Evolutionary conservation across 176 grass and related monocot species (phyloP).

Genomic region (Puya raimondii): DNA sequence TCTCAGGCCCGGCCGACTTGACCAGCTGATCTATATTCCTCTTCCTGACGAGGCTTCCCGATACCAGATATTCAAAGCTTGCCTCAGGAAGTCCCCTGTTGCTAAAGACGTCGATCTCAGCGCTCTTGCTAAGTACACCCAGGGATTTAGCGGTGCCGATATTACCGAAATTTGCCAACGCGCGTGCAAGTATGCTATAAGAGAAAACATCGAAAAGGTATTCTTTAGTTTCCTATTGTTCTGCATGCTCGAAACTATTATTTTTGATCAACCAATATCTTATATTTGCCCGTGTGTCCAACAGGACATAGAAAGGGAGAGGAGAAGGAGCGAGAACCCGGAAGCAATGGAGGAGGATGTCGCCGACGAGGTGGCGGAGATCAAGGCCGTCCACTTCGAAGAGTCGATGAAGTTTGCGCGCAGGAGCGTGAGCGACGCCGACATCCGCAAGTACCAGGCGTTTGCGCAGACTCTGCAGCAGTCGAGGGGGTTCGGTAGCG

Average conservation of each 20-base stretch:
- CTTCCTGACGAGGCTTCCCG: constrained; percentile 46
- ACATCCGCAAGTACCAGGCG: constrained; percentile 51
- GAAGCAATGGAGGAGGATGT: constrained; percentile 35
- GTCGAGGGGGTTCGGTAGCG: constrained; percentile 40
- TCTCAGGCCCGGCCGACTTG: constrained; percentile 52
- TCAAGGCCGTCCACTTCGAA: constrained; percentile 47
- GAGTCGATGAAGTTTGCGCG: constrained; percentile 51
- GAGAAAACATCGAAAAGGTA: constrained; percentile 59
- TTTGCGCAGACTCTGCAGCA: constrained; percentile 69
- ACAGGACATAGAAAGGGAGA: constrained; percentile 38
- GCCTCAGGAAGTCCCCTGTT: constrained; percentile 37
- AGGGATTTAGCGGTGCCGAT: constrained; percentile 48
- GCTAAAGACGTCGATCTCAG: constrained; percentile 33
- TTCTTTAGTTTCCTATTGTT: background rate
- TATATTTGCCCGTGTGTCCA: background rate
- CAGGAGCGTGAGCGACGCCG: constrained; percentile 42
- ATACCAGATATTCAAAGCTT: constrained; percentile 44
- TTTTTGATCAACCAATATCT: background rate
- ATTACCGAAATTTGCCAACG: constrained; percentile 58
- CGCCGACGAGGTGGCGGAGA: constrained; percentile 25
- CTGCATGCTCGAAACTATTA: background rate
- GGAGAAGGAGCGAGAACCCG: constrained; percentile 10
- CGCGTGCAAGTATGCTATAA: constrained; percentile 52
- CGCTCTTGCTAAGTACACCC: constrained; percentile 40
- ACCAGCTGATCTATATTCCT: constrained; percentile 62